Evolutionary conservation across 169 alveolate species (phyloP).

Genomic region (Eimeria zaria): DNA sequence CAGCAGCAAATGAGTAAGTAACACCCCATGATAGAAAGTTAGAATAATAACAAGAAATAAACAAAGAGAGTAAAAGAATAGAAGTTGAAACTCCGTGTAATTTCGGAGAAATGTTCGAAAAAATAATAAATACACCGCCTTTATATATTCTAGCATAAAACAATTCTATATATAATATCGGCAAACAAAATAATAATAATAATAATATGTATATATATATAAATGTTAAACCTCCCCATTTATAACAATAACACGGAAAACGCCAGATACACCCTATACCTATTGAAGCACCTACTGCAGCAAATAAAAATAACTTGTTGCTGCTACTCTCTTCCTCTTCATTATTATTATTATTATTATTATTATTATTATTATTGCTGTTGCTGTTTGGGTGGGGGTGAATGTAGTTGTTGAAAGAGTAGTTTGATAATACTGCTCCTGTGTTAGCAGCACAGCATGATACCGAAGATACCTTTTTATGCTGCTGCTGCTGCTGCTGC

Average conservation of each 20-base stretch:
- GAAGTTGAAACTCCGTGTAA: slow-evolving; percentile 50
- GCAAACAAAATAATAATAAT: slow-evolving; percentile 72
- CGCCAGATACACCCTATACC: slow-evolving; percentile 80
- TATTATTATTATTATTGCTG: not conserved
- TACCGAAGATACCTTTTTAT: too few species aligned
- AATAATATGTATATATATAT: slow-evolving; percentile 22
- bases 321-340: not conserved
- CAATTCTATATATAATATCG: slow-evolving; percentile 60
- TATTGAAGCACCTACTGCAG: slow-evolving; percentile 47
- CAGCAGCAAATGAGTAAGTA: slow-evolving; percentile 14
- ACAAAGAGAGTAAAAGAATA: slow-evolving; percentile 46
- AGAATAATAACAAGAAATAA: slow-evolving; percentile 55
- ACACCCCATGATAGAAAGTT: slow-evolving; percentile 62
- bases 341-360: too few species aligned
- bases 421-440: too few species aligned
- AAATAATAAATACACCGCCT: slow-evolving; percentile 36
- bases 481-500: slow-evolving; percentile 40
- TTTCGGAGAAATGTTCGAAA: slow-evolving; percentile 22
- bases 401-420: too few species aligned
- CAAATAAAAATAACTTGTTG: not conserved
- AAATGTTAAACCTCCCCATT: slow-evolving; percentile 75
- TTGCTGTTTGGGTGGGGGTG: not conserved
- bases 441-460: too few species aligned
- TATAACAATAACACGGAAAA: slow-evolving; percentile 65
- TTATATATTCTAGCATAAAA: slow-evolving; percentile 31